Evolutionary conservation across 306 rosid genomes (phyloP).

Genomic region (Dryas octopetala): DNA sequence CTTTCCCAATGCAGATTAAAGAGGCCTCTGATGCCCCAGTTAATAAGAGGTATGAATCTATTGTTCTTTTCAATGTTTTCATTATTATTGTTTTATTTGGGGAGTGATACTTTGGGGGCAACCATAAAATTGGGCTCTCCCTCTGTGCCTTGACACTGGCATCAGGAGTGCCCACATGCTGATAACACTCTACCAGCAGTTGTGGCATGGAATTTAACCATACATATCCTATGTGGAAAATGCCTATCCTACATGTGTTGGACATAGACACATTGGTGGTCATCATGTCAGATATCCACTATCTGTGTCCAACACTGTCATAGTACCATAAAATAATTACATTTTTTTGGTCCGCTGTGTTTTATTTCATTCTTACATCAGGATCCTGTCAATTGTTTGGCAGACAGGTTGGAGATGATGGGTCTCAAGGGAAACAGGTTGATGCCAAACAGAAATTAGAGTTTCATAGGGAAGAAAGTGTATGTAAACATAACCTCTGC

Average conservation of each 20-base stretch:
- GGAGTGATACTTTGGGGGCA: slow-evolving; percentile 6
- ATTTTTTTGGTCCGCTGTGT: slow-evolving; percentile 1
- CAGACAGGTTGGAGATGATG: slow-evolving; percentile 52
- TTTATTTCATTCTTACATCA: slow-evolving; percentile 24
- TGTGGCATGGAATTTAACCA: slow-evolving; percentile 2
- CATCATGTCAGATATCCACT: slow-evolving; percentile 9
- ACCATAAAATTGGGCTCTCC: slow-evolving; percentile 7
- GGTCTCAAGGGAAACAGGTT: slow-evolving; percentile 39
- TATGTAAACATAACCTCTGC: slow-evolving; percentile 39
- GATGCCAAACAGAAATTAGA: slow-evolving; percentile 41
- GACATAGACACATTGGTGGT: slow-evolving; percentile 7
- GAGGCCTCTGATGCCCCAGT: slow-evolving; percentile 27
- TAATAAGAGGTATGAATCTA: slow-evolving; percentile 34
- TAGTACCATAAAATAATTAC: slow-evolving; percentile 27
- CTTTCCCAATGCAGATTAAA: slow-evolving; percentile 36
- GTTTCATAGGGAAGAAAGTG: slow-evolving; percentile 38
- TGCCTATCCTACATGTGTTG: slow-evolving; percentile 8
- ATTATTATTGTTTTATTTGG: slow-evolving; percentile 2
- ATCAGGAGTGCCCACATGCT: background rate
- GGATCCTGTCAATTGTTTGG: slow-evolving; percentile 43
- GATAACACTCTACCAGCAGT: background rate
- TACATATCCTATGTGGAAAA: slow-evolving; percentile 11
- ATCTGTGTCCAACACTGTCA: background rate
- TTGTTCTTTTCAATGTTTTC: background rate
- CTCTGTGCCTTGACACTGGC: slow-evolving; percentile 15